phyloP scores from a whole-genome alignment of 164 flowering plant species.

The Stephania yunnanensis region DNA sequence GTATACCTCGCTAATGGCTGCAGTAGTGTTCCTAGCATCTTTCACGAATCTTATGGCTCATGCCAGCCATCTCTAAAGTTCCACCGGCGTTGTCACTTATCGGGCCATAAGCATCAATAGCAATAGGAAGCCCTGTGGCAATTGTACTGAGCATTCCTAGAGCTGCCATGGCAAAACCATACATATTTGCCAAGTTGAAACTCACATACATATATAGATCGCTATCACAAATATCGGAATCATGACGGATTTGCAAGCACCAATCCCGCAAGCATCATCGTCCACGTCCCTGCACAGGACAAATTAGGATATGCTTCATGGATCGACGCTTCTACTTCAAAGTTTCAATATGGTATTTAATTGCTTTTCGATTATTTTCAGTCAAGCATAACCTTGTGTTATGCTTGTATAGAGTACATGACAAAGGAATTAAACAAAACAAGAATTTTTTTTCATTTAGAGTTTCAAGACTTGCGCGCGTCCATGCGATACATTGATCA shows the following conservation, averaged over 20 bases:
- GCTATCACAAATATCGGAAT: constrained; percentile 83
- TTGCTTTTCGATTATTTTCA: too few relatives aligned
- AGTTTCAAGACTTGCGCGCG: not conserved
- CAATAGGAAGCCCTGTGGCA: constrained; percentile 79
- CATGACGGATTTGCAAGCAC: constrained; percentile 88
- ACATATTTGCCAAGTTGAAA: constrained; percentile 80
- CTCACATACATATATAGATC: constrained; percentile 64
- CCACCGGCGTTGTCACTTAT: constrained; percentile 89
- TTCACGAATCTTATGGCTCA: constrained; percentile 81
- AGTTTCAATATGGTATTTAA: too few relatives aligned
- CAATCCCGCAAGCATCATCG: constrained; percentile 75
- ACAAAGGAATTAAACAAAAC: too few relatives aligned
- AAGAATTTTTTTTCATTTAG: too few relatives aligned
- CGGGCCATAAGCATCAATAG: constrained; percentile 86
- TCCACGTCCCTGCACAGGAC: constrained; percentile 87
- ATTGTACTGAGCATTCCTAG: constrained; percentile 86
- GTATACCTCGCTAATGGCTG: constrained; percentile 17
- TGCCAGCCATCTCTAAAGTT: constrained; percentile 88
- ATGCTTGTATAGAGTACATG: too few relatives aligned
- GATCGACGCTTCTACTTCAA: too few relatives aligned
- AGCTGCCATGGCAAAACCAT: constrained; percentile 78
- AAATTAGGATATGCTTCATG: too few relatives aligned
- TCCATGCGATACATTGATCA: not conserved
- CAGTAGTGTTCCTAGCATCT: constrained; percentile 32
- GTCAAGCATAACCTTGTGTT: too few relatives aligned